Conservation (phyloP, 768 basidiomycete genomes). For the Rubroboletus pulcherrimus region DNA sequence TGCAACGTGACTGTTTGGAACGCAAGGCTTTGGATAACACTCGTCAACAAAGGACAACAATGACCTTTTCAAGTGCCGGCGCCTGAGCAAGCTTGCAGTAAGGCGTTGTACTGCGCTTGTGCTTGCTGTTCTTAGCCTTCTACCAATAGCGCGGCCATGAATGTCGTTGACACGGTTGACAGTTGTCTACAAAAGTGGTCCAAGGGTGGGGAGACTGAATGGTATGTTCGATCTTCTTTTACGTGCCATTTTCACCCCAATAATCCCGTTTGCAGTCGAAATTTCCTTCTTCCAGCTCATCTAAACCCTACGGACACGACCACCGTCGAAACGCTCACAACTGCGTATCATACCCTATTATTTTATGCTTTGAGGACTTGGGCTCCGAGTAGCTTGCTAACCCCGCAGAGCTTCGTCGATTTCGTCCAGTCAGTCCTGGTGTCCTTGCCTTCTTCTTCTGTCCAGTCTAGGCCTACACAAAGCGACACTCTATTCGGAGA, state of each 20-base stretch:
- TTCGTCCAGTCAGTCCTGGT: slow-evolving; percentile 63
- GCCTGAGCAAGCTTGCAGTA: slow-evolving; percentile 13
- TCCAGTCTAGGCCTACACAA: slow-evolving; percentile 33
- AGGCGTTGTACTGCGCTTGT: slow-evolving; percentile 15
- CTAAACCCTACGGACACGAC: slow-evolving; percentile 52
- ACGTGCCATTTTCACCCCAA: slow-evolving; percentile 16
- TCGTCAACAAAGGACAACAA: slow-evolving; percentile 28
- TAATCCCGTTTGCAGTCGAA: slow-evolving; percentile 44
- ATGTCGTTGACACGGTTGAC: slow-evolving; percentile 53
- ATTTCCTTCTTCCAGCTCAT: slow-evolving; percentile 57
- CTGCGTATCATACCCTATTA: slow-evolving; percentile 66
- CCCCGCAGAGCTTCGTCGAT: slow-evolving; percentile 48
- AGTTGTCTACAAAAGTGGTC: slow-evolving; percentile 51
- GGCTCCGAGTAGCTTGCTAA: slow-evolving; percentile 45
- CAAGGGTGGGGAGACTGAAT: slow-evolving; percentile 58
- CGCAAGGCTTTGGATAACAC: slow-evolving; percentile 23
- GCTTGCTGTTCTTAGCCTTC: slow-evolving; percentile 8
- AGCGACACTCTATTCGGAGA: slow-evolving; percentile 56
- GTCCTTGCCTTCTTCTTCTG: slow-evolving; percentile 64
- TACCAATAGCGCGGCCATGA: slow-evolving; percentile 40
- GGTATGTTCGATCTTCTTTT: slow-evolving; percentile 39
- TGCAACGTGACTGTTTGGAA: slow-evolving; percentile 12
- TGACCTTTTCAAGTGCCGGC: slow-evolving; percentile 18
- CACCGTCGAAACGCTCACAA: slow-evolving; percentile 54
- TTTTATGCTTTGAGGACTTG: slow-evolving; percentile 56